Evolutionary conservation across 306 rosid genomes (phyloP), one percentile per base, ranked within the genome.

Genomic region (Quercus wislizeni): DNA sequence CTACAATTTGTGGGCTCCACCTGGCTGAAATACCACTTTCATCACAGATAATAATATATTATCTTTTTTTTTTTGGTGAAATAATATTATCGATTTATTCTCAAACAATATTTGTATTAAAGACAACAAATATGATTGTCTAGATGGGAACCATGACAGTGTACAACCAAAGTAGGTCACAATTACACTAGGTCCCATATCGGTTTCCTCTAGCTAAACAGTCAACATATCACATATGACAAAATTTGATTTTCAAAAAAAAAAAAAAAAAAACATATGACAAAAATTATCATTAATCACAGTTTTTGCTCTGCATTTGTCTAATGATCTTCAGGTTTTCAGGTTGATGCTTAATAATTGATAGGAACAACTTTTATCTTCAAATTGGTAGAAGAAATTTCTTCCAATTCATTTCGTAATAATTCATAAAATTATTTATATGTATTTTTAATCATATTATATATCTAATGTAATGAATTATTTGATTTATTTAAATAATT

Each of bases 1-100:
- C n/a, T 54, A 0, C 18, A 6, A 3, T 54, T 59, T 6, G 46
- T 73, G 80, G 87, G 78, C 58, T 58, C 85, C 83, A 78, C 83
- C 7, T 4, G 33, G 57, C 51, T 30, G 55, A 59, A 49, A 43
- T 75, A n/a, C 27, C 64, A 14, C 19, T 28, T 54, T 21, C 33
- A 57, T 17, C 8, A 2, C 8, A 5, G 18, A 11, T 20, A 21
- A 10, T 18, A 27, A 25, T 30, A 35, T 31, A 8, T 11, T 5
- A 6, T 10, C 21, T 23, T 23, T 23, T 23, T 23, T 23, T 23
- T 23, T 23, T 23, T 23, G 23, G 23, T 23, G 23, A 23, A 23
- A 23, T 23, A 23, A 35, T 31, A 8, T 11, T 5, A 6, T 10
- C 21, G 13, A 74, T n/a, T 27, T 12, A 14, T n/a, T 5, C 4